Base-by-base conservation (phyloP, 257 asterid genomes). In the Lavandula angustifolia region DNA sequence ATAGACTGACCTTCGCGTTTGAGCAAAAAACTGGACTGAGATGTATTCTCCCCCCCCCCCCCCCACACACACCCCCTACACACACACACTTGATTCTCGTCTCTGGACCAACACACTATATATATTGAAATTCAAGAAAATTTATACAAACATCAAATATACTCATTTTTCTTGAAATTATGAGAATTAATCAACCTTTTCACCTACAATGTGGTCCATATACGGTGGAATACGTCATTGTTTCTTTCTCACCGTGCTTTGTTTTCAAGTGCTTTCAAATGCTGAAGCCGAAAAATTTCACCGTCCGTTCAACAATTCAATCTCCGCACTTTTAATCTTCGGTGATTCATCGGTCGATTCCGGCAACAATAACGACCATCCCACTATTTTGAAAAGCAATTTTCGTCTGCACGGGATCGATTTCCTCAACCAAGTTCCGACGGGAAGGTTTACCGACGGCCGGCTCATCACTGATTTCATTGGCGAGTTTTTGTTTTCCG, bases 321-420 rank as follows among this genome's bases (percentile, higher is more conserved):
- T 71, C 6, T 7, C 75, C 5, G 72, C 78, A 3, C 3, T 38
- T 16, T 0, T 62, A 6, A 60, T 72, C 7, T 76, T 76, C 8
- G 81, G 81, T 5, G 81, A 77, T 35, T 77, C 81, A 0, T 72
- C 78, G 0, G 75, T 72, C 2, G 81, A 77, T 58, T 6, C 81
- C 0, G 81, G 81, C 46, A 77, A 77, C 22, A 77, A 77, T 16
- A 77, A 77, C 40, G 53, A n/a, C 41, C 4, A 68, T 0, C 2
- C 9, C 2, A 77, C 78, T 9, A 38, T 58, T 62, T 43, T 63
- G 0, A 60, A 8, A 47, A 18, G 73, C 67, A 68, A 77, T 22
- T 73, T 56, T 5, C 70, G 59, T 4, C 81, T 78, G 9, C 72
- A 72, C 6, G 81, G 81, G 4, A 38, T 3, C 6, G 17, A 49